Percentiles rank a stretch among this genome's conserved stretches.
phyloP scores from a whole-genome alignment of 148 eudicot genomes.

The Rhododendron ovatum region DNA sequence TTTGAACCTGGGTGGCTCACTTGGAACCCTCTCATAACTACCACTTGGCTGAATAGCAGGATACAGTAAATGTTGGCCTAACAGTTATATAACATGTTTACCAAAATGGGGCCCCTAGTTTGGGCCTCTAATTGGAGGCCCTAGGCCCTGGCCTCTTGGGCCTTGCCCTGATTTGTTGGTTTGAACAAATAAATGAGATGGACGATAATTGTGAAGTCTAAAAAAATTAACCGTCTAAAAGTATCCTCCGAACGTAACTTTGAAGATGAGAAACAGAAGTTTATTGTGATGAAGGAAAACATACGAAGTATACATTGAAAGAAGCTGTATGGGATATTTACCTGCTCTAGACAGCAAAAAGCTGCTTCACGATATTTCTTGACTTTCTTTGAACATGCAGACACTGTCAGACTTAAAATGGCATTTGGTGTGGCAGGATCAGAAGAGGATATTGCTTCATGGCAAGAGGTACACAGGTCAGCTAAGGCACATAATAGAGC shows the following conservation, averaged over 20 bases:
- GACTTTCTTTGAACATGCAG: slow-evolving; percentile 80
- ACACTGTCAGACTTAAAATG: slow-evolving; percentile 52
- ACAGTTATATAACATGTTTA: too few species aligned
- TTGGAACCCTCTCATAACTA: too few species aligned
- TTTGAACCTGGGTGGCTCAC: too few species aligned
- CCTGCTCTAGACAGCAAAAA: slow-evolving; percentile 81
- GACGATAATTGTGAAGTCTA: background rate
- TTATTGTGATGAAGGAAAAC: background rate
- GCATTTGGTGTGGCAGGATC: slow-evolving; percentile 60
- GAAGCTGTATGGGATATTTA: slow-evolving; percentile 9
- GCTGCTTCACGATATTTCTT: slow-evolving; percentile 86
- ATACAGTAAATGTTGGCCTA: too few species aligned
- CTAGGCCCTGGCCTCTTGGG: too few species aligned
- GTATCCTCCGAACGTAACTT: background rate
- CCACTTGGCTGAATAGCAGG: too few species aligned
- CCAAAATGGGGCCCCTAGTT: too few species aligned
- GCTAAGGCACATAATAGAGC: slow-evolving; percentile 70
- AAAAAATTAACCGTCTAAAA: background rate
- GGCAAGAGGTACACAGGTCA: slow-evolving; percentile 72
- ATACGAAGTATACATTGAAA: background rate
- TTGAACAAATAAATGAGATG: background rate
- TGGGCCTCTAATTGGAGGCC: too few species aligned
- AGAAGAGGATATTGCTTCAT: slow-evolving; percentile 56
- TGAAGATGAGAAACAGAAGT: background rate
- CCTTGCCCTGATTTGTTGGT: background rate